Conservation (phyloP, 2,329 filamentous ascomycete species). For the Scortechinia acanthostroma region DNA sequence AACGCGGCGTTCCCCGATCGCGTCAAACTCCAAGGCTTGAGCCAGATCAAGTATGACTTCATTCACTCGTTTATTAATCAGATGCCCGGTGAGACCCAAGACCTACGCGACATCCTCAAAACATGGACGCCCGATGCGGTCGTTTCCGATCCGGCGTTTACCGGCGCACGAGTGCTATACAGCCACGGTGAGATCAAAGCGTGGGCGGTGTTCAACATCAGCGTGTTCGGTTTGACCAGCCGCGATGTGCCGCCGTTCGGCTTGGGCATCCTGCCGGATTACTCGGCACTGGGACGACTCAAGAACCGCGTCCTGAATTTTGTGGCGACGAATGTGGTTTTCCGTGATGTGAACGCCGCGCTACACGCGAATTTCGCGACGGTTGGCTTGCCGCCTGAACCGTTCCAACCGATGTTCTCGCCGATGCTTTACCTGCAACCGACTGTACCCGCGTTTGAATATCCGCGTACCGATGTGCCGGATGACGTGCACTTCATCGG, state of each 20-base stretch:
- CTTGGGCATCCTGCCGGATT: conserved; percentile 25
- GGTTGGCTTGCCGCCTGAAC: conserved; percentile 6
- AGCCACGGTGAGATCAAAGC: no score
- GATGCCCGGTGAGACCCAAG: no score
- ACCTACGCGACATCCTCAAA: no score
- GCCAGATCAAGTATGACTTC: no score
- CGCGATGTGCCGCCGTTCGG: conserved; percentile 28
- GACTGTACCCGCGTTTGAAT: not conserved
- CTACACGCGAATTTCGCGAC: conserved; percentile 8
- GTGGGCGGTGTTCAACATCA: no score
- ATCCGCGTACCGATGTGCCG: not conserved
- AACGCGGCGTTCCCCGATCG: no score
- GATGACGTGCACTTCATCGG: not conserved
- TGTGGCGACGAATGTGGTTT: conserved; percentile 6
- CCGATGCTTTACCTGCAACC: conserved; percentile 12
- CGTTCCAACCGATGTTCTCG: conserved; percentile 14
- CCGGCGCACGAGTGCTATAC: no score
- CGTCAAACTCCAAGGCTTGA: no score
- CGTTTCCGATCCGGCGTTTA: no score
- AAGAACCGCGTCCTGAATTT: conserved; percentile 18
- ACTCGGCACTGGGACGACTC: conserved; percentile 20
- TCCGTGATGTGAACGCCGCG: not conserved
- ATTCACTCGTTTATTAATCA: no score
- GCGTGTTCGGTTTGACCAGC: no score
- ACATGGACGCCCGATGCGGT: no score